Conservation (phyloP, 2,329 filamentous ascomycete genomes). For the Exophiala dermatitidis region DNA sequence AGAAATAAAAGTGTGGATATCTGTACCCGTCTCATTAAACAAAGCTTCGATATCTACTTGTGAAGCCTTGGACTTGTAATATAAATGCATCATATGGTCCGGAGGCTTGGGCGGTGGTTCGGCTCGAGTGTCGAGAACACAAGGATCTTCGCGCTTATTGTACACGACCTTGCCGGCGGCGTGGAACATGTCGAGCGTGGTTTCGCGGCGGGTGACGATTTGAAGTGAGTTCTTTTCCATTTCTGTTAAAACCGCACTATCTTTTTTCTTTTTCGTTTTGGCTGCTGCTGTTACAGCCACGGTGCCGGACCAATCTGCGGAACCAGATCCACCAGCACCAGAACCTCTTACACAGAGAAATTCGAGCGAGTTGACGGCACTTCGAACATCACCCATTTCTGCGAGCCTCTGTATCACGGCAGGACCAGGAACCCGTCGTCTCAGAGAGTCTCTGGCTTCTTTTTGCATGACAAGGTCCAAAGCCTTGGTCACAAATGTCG, state of each 20-base stretch:
- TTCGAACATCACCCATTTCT: slow-evolving; percentile 85
- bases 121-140: slow-evolving; percentile 29
- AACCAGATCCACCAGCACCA: slow-evolving; percentile 59
- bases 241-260: slow-evolving; percentile 56
- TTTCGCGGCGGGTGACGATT: slow-evolving; percentile 77
- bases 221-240: slow-evolving; percentile 74
- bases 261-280: slow-evolving; percentile 57
- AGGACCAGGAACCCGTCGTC: slow-evolving; percentile 68
- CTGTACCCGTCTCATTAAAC: slow-evolving; percentile 90
- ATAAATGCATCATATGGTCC: slow-evolving; percentile 49
- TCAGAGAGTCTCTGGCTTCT: slow-evolving; percentile 70
- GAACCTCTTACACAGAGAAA: slow-evolving; percentile 84
- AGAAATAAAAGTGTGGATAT: slow-evolving; percentile 81
- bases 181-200: slow-evolving; percentile 89
- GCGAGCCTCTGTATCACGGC: slow-evolving; percentile 70
- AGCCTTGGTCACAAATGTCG: slow-evolving; percentile 76
- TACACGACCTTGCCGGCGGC: slow-evolving; percentile 93
- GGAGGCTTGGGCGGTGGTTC: slow-evolving; percentile 49
- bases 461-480: slow-evolving; percentile 76
- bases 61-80: slow-evolving; percentile 52
- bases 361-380: slow-evolving; percentile 83
- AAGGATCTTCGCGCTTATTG: slow-evolving; percentile 70
- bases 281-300: slow-evolving; percentile 58
- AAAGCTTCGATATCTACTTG: slow-evolving; percentile 65
- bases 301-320: slow-evolving; percentile 66